Evolutionary conservation across 1,284 basidiomycete genomes (phyloP), one percentile per base, ranked within the genome.

Genomic region (Malassezia cuniculi): DNA sequence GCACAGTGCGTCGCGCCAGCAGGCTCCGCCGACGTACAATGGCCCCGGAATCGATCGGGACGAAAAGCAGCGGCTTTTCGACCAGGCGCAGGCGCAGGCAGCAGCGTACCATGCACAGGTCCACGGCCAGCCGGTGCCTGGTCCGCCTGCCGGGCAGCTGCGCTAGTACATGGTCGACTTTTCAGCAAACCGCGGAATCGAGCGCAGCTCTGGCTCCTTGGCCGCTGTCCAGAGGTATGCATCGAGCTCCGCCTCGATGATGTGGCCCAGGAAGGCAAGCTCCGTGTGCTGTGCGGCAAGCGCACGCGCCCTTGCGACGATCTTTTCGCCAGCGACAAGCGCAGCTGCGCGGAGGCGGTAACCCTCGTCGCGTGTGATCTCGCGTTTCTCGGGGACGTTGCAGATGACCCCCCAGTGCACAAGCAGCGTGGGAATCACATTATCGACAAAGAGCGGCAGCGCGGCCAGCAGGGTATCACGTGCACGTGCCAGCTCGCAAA

Each of bases 351-450:
- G 32, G 7, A 65, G 34, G 6, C 50, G 36, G 27, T 63, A 65
- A 14, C 56, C 59, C 14, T 63, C 52, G 6, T 54, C 44, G 2
- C 6, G n/a, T 1, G n/a, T 27, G 14, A 65, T 32, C 11, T 4
- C 19, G 0, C 55, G 53, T 1, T 55, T 58, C 7, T 26, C 25
- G 3, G 25, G 11, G 15, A 15, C 21, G 2, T 34, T n/a, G 11
- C 16, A 24, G 8, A 12, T 14, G 11, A 4, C 36, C 14, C 80
- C 79, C 17, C 83, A 70, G 65, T 84, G 78, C 25, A 84, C 69
- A 36, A 86, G 75, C 47, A 87, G 71, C 6, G 84, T 84, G 1
- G 85, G 84, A 4, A 87, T 68, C 32, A 89, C 82, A 57, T 87
- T 85, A 70, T 89, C 85, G 5, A 80, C 73, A 60, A 85, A 86